Percentiles rank a stretch among this genome's conserved stretches.
phyloP scores from a whole-genome alignment of 2,329 filamentous ascomycete genomes.

The Scedosporium aurantiacum region DNA sequence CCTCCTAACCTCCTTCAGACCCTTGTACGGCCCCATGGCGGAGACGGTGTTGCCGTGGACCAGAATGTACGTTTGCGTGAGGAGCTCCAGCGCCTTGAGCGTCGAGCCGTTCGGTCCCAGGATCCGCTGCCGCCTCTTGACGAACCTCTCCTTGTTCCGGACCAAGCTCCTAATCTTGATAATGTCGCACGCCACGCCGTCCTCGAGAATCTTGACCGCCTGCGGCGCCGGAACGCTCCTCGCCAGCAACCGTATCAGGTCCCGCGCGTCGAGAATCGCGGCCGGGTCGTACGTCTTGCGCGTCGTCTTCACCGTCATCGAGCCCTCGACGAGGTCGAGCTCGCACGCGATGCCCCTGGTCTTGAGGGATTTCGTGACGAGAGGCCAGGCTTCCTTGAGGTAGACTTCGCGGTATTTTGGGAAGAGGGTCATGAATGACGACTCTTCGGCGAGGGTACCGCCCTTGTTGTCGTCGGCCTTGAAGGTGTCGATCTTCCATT shows the following conservation, averaged over 20 bases:
- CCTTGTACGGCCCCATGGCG: constrained; percentile 85
- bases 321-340: constrained; percentile 87
- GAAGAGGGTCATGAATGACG: constrained; percentile 76
- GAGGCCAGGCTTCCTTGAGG: constrained; percentile 83
- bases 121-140: constrained; percentile 87
- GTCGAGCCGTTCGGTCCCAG: constrained; percentile 86
- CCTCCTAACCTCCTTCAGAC: constrained; percentile 80
- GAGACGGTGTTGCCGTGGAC: constrained; percentile 95
- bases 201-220: constrained; percentile 87
- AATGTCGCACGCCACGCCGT: constrained; percentile 84
- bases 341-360: constrained; percentile 83
- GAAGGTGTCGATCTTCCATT: constrained; percentile 88
- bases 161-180: constrained; percentile 91
- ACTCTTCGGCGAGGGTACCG: constrained; percentile 86
- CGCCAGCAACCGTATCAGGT: constrained; percentile 85
- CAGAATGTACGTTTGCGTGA: constrained; percentile 85
- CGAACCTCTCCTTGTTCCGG: constrained; percentile 87
- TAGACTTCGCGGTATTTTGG: constrained; percentile 96
- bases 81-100: constrained; percentile 82
- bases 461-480: constrained; percentile 73
- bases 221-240: constrained; percentile 87
- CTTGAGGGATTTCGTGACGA: constrained; percentile 77
- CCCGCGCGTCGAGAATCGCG: constrained; percentile 83
- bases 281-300: constrained; percentile 85
- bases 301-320: constrained; percentile 94